Base-by-base conservation (phyloP, 116 monocot species). In the Cymodocea nodosa region DNA sequence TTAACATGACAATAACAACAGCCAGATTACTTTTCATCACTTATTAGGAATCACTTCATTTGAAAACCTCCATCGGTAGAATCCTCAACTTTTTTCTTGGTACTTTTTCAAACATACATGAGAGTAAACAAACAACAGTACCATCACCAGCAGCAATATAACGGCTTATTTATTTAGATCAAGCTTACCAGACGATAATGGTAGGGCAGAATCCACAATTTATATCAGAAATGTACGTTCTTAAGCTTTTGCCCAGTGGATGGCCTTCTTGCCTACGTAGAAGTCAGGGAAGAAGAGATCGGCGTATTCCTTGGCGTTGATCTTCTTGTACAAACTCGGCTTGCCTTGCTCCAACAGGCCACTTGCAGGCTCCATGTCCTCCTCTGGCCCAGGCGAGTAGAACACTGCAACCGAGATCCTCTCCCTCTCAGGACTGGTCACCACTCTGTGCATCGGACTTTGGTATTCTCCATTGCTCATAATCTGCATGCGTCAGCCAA, bases 401-500 rank as follows among this genome's bases (percentile, higher is more conserved):
- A 83, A 83, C 79, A 83, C 70, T 9, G 70, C 73, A 3, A 76
- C 4, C 8, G 83, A 79, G 22, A 79, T 54, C 59, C 83, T 83
- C 23, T 79, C 83, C 51, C 54, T 74, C 14, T 57, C 40, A 18
- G 76, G 39, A n/a, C 73, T 76, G 11, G 76, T 70, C 23, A 83
- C 73, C 35, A 76, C 83, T 36, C 79, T 69, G 52, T 83, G 83
- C 9, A 83, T 51, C 3, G 78, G 79, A 51, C 79, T 79, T 53
- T 73, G 79, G 60, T 76, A 79, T 23, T 67, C 64, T 17, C 79
- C 79, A 63, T 83, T 83, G 76, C 83, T 79, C 73, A 83, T 68
- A 63, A 83, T 79, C 83, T 83, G 76, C 50, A 58, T 11, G 19
- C n/a, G n/a, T n/a, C n/a, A n/a, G n/a, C n/a, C n/a, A n/a, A n/a